Evolutionary conservation across 208 protist species (phyloP), one percentile per base, ranked within the genome.

Genomic region (Acanthamoeba castellanii): DNA sequence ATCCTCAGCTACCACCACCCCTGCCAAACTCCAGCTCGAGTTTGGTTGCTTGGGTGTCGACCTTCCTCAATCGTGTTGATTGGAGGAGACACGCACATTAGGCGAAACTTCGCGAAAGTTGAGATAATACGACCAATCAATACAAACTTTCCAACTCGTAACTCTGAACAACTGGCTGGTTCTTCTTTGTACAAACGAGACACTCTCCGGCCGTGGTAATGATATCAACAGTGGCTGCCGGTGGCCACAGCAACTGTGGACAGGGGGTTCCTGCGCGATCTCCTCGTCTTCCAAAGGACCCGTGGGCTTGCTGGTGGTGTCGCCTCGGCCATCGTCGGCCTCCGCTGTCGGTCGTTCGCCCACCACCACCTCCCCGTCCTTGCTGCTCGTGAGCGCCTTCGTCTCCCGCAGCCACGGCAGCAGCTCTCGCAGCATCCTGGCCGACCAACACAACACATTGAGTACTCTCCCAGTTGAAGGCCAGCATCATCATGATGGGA

Each of bases 301-400:
- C 0, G 59, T 66, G 20, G 66, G 27, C 74, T 82, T 42, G 2
- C 52, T 34, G 6, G 7, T 37, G 66, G 3, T 18, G n/a, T 30
- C 5, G 50, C 61, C 1, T 68, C 25, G 16, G 13, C 61, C 27
- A 22, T n/a, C 27, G 25, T 30, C 7, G 61, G 27, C 22, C 8
- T 81, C 30, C 34, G 72, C 5, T 50, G 14, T 30, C 0, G 74
- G 42, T 1, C 20, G 74, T n/a, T 82, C 74, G 20, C 74, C 74
- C 5, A 82, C 74, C 45, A 82, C 74, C 16, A 82, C 74, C 22
- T 82, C 74, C 0, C 74, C 74, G 42, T 82, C 74, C 45, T 82
- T 82, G 30, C 45, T 37, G 5, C 66, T 9, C 4, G 66, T 72
- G 66, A 72, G 6, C 13, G 74, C 74, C 74, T 52, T 82, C 18